Evolutionary conservation across 345 rosid species (phyloP), one percentile per base, ranked within the genome.

Genomic region (Barbarea vulgaris): DNA sequence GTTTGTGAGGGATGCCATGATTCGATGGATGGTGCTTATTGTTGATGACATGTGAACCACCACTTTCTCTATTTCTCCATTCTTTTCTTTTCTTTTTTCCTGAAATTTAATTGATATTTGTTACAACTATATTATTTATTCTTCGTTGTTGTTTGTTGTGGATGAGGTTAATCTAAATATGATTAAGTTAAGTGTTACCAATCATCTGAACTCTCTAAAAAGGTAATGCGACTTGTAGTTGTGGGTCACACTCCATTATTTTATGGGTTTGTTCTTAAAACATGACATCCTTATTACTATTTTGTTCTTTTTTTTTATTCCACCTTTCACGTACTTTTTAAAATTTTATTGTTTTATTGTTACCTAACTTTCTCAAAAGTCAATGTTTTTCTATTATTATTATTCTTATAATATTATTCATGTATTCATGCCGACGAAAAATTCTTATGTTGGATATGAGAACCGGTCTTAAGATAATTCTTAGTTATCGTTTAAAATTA

Each of bases 1-100:
- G 56, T 31, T 54, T 76, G 57, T 69, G 39, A 69, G 57, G 56
- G 58, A 42, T 52, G 75, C 50, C 61, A 75, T 67, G 74, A 74
- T 65, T 74, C 72, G n/a, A 68, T 59, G 47, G 46, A 57, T 67
- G 64, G 62, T 52, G 64, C 80, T 63, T 76, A 76, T 21, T 42
- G 50, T 69, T 61, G 57, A 46, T 76, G 75, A 63, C 80, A 69
- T 76, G 75, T 24, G 53, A 70, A 62, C 80, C 70, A 76, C 80
- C 66, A 61, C 80, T 76, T 54, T 76, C n/a, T n/a, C 33, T 44
- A 24, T 17, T 56, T 17, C 3, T 46, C n/a, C 9, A n/a, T n/a
- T 8, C 24, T 31, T 50, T 19, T 19, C 25, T 17, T 4, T 44
- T 1, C 4, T 42, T 48, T 13, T 24, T n/a, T n/a, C n/a, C n/a